Percentiles rank a stretch among this genome's conserved stretches.
phyloP scores from a whole-genome alignment of 306 rosid genomes.

The Pterocarpus macrocarpus region DNA sequence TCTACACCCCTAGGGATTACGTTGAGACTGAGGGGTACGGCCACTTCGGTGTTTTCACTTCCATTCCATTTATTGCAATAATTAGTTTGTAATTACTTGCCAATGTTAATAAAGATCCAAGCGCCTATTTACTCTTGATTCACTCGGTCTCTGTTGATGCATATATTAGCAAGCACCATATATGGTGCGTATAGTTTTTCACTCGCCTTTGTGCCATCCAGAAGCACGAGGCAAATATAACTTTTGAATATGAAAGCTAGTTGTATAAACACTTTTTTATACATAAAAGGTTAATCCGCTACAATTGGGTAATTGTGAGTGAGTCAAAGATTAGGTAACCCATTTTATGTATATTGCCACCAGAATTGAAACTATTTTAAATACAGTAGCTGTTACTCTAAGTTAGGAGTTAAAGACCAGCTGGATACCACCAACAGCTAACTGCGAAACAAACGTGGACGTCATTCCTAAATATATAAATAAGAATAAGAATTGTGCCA shows the following conservation, averaged over 20 bases:
- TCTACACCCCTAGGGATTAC: neutral
- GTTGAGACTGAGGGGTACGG: neutral
- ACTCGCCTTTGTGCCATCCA: neutral
- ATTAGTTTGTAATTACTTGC: neutral
- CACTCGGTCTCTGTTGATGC: neutral
- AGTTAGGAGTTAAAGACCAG: constrained; percentile 56
- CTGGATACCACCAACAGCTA: constrained; percentile 54
- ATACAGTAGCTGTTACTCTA: constrained; percentile 62
- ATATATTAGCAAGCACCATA: neutral
- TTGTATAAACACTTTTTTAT: constrained; percentile 18
- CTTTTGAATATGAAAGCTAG: constrained; percentile 29
- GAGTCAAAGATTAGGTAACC: constrained; percentile 65
- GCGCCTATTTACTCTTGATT: neutral
- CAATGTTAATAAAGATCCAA: neutral
- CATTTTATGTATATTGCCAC: neutral
- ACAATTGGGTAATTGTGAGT: constrained; percentile 32
- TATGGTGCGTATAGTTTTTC: too few relatives aligned
- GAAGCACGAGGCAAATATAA: neutral
- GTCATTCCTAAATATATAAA: neutral
- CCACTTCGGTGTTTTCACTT: neutral
- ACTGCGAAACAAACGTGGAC: constrained; percentile 42
- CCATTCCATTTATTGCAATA: neutral
- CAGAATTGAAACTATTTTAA: neutral
- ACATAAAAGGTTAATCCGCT: neutral
- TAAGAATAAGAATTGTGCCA: neutral